Evolutionary conservation across 345 rosid genomes (phyloP), one percentile per base, ranked within the genome.

Genomic region (Aethionema arabicum): DNA sequence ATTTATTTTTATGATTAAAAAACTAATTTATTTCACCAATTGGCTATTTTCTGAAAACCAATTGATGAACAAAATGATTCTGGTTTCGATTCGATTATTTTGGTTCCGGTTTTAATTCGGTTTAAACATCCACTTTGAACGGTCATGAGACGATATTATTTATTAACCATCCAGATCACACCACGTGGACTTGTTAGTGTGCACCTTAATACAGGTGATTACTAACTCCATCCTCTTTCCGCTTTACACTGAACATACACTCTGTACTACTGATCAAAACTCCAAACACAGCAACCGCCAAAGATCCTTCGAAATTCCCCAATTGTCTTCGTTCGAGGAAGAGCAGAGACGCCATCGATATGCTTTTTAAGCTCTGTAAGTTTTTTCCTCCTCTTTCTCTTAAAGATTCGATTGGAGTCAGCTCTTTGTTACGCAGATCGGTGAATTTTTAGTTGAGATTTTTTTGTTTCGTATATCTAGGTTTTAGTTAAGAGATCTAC

Each of bases 221-320:
- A 72, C 0, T 0, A 8, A 65, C 76, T 32, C 61, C 7, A 4
- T 67, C 57, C 30, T 49, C 68, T 67, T 50, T 48, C 15, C 59
- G 15, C 36, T 72, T 54, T 66, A 60, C 64, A 49, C 72, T 40
- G 11, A 8, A 32, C 67, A 70, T 38, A 66, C 68, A 66, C 72
- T 72, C 72, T 72, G 76, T 66, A 45, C 52, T 40, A 39, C 10
- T 65, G 67, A 72, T 65, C 75, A 59, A 69, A 47, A 42, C 68
- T 72, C 67, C 13, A 15, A 51, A 43, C 51, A 49, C 67, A 66
- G 63, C 67, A 60, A 72, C 76, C 49, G 65, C 55, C 68, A 73
- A 35, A 21, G 27, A 35, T 67, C 44, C 50, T 60, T 66, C 27
- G 10, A 11, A 64, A 21, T 66, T 59, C 56, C 61, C 56, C 9